Base-by-base conservation (phyloP, 805 yeast species). In the Cyberlindnera meyerae region DNA sequence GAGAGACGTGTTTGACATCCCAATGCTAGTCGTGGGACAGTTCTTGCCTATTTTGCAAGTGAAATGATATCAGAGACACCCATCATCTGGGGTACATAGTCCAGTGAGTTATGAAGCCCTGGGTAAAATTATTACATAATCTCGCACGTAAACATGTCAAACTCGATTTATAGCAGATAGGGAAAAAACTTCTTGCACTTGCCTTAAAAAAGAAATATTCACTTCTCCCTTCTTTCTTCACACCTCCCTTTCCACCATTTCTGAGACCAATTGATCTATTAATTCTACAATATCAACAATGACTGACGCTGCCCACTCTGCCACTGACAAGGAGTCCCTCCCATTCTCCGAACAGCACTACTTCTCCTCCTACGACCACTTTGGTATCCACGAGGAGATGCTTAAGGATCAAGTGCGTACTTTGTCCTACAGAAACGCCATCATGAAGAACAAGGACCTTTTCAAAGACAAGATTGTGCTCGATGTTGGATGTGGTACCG, bases 401-500 rank as follows among this genome's bases (percentile, higher is more conserved):
- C 77, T 93, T 54, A 95, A 93, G 65, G 99, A 93, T 61, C 75
- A 85, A 34, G 86, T 87, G 18, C 79, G 99, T 62, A 93, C 99
- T 8, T 66, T 88, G 44, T 76, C 95, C 22, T 93, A 93, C 66
- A 73, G 97, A 54, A 82, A 83, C 45, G 96, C 97, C 37, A 93
- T 93, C 61, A 77, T 78, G 66, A 87, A 86, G 61, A 93, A 93
- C 70, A 81, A 81, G 54, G 83, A 82, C 49, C 65, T 87, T 37
- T 90, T 93, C 71, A 87, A 88, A 61, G 97, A 79, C 63, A 93
- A 93, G 68, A 66, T 90, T 43, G 99, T 93, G 7, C 70, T 93
- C 40, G 99, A 93, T 65, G 98, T 93, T 40, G 99, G 99, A 33
- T 94, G 98, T 63, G 99, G 99, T 50, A 93, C 98, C 15, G 99